Evolutionary conservation across 768 basidiomycete genomes (phyloP).

Genomic region (Rhizopogon vesiculosus): DNA sequence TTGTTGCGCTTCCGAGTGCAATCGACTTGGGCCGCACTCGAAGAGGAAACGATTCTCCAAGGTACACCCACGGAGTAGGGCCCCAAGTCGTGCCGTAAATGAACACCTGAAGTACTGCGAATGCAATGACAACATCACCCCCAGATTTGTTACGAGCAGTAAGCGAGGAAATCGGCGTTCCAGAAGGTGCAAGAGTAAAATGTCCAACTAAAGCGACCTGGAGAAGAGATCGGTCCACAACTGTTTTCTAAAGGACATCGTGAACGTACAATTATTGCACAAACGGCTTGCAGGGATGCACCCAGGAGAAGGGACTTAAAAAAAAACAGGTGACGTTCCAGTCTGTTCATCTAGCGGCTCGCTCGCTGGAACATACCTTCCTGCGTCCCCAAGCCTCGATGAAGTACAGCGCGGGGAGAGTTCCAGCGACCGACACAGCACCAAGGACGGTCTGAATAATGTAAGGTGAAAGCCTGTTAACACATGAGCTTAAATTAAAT

Average conservation of each 20-base stretch:
- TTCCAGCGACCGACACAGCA: slow-evolving; percentile 69
- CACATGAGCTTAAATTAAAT: neutral
- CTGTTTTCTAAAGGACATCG: neutral
- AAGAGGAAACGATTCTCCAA: slow-evolving; percentile 79
- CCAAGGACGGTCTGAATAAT: slow-evolving; percentile 74
- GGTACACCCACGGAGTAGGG: slow-evolving; percentile 71
- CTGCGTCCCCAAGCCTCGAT: slow-evolving; percentile 78
- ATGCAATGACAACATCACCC: slow-evolving; percentile 65
- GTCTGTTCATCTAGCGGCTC: neutral
- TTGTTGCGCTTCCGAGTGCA: slow-evolving; percentile 64
- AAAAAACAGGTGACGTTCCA: neutral
- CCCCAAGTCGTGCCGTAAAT: slow-evolving; percentile 75
- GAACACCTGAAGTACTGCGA: slow-evolving; percentile 74
- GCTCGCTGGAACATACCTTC: slow-evolving; percentile 31
- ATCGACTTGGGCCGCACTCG: slow-evolving; percentile 76
- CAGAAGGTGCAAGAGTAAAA: slow-evolving; percentile 52
- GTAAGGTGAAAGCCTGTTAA: slow-evolving; percentile 53
- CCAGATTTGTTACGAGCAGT: slow-evolving; percentile 55
- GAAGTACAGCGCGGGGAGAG: slow-evolving; percentile 61
- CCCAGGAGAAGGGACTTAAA: slow-evolving; percentile 61
- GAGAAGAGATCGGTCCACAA: neutral
- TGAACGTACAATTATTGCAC: slow-evolving; percentile 52
- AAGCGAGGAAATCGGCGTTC: slow-evolving; percentile 41
- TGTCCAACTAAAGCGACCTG: slow-evolving; percentile 72
- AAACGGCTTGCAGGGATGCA: slow-evolving; percentile 53